Evolutionary conservation across 75 land plant genomes (phyloP).

Genomic region (Picea glauca): DNA sequence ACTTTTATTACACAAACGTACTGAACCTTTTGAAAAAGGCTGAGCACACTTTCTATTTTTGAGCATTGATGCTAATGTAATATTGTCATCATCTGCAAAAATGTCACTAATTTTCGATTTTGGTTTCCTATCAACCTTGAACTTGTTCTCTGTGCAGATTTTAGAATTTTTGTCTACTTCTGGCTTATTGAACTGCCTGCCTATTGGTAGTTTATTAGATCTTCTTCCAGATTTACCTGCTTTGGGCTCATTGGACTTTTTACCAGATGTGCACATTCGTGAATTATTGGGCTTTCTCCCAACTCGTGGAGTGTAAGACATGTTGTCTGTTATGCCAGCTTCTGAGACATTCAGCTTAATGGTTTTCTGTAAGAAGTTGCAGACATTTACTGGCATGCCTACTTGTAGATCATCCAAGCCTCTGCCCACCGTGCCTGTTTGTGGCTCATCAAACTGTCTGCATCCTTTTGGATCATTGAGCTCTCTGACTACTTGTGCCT

Average conservation of each 20-base stretch:
- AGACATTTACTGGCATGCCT: background rate
- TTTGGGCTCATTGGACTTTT: conserved; percentile 1
- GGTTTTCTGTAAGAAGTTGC: background rate
- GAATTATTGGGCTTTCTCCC: background rate
- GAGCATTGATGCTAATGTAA: conserved; percentile 1
- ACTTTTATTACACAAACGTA: background rate
- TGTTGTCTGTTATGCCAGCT: background rate
- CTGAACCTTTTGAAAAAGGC: background rate
- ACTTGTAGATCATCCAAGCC: background rate
- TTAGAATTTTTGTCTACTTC: background rate
- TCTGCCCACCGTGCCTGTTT: background rate
- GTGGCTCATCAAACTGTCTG: background rate
- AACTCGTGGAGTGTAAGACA: background rate
- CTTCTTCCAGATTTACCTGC: background rate
- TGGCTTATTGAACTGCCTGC: background rate
- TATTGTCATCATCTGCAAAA: conserved; percentile 6
- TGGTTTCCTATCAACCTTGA: background rate
- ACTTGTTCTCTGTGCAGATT: background rate
- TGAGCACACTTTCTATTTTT: background rate
- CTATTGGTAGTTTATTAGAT: conserved; percentile 1
- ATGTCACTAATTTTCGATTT: background rate
- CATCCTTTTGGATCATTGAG: background rate
- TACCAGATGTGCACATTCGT: background rate
- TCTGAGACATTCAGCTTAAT: background rate
- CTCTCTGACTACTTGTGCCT: background rate